Base-by-base conservation (phyloP, 805 yeast species). In the Crinitomyces ghanaensis region DNA sequence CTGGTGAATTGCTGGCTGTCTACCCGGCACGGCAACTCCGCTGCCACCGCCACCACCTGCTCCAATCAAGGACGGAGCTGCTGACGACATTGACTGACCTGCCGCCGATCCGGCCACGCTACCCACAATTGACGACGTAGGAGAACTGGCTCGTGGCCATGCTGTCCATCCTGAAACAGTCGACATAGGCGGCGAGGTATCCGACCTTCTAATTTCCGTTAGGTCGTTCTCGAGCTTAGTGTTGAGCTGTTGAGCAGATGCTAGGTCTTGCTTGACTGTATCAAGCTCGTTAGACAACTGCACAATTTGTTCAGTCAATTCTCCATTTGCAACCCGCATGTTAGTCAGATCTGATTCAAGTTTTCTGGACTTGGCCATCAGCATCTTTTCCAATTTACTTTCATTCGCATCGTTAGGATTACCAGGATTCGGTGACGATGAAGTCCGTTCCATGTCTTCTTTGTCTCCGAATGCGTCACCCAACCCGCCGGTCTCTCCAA, bases 141-240 rank as follows among this genome's bases (percentile, higher is more conserved):
- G 60, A 12, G 59, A 58, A 15, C n/a, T 51, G 12, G 50, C 16
- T 12, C 19, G 26, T 6, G 33, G 33, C 37, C 37, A 34, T 4
- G 36, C 28, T 14, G 35, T 15, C 61, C 57, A 54, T 8, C 59
- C 59, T 6, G 57, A 50, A 6, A 56, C 48, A 21, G 52, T 48
- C 5, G 59, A 55, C 27, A 48, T 45, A 5, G 60, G 41, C 26
- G 48, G 42, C 12, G 42, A 32, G 20, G 44, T 35, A 20, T 45
- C 54, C 2, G 56, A 49, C 19, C 67, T 69, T 37, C 76, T 77
- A 22, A 80, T 53, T 24, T 63, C 65, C 15, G 73, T 67, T 40
- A 88, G 53, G 49, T 88, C 97, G 18, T 66, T 60, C 53, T 91
- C 97, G 31, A 91, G 62, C 49, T 72, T 73, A 13, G 58, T 52